Conservation (phyloP, 345 rosid species). For the Ailanthus altissimus region DNA sequence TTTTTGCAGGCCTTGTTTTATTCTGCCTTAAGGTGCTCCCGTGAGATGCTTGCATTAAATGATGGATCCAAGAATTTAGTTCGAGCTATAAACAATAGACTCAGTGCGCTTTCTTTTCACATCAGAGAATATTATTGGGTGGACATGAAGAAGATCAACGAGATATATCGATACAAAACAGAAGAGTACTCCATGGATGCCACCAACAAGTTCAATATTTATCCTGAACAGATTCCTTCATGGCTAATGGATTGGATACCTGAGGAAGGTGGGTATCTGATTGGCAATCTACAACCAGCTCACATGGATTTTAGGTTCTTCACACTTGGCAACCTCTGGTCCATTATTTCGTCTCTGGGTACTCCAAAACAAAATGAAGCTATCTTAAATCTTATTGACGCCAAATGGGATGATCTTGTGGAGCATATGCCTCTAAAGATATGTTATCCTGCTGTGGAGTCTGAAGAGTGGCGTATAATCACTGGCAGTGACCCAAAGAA, state of each 20-base stretch:
- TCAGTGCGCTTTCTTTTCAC: slow-evolving; percentile 83
- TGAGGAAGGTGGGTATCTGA: slow-evolving; percentile 75
- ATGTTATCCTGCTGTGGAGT: slow-evolving; percentile 85
- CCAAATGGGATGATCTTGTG: slow-evolving; percentile 81
- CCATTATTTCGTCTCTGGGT: slow-evolving; percentile 71
- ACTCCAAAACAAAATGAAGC: slow-evolving; percentile 80
- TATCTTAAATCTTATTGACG: slow-evolving; percentile 65
- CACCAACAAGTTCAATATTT: slow-evolving; percentile 83
- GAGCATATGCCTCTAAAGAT: slow-evolving; percentile 91
- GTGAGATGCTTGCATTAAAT: slow-evolving; percentile 66
- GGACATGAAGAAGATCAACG: slow-evolving; percentile 79
- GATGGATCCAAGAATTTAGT: slow-evolving; percentile 74
- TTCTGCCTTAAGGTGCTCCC: slow-evolving; percentile 70
- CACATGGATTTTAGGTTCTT: slow-evolving; percentile 92
- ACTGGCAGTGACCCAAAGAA: slow-evolving; percentile 98
- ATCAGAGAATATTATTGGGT: slow-evolving; percentile 91
- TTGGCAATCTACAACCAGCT: slow-evolving; percentile 81
- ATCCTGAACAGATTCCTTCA: slow-evolving; percentile 83
- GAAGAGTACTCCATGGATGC: slow-evolving; percentile 89
- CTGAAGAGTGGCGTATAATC: slow-evolving; percentile 91
- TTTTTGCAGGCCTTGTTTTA: slow-evolving; percentile 72
- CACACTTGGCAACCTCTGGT: slow-evolving; percentile 85
- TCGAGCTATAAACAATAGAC: slow-evolving; percentile 74
- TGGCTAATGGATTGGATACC: slow-evolving; percentile 97
- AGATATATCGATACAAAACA: slow-evolving; percentile 87